Percentiles rank a stretch among this genome's conserved stretches.
These are phyloP conservation scores for Aureobasidium sp. DNA, from an alignment of 2,329 filamentous ascomycete genomes.

Conservation along the genomic window DNA sequence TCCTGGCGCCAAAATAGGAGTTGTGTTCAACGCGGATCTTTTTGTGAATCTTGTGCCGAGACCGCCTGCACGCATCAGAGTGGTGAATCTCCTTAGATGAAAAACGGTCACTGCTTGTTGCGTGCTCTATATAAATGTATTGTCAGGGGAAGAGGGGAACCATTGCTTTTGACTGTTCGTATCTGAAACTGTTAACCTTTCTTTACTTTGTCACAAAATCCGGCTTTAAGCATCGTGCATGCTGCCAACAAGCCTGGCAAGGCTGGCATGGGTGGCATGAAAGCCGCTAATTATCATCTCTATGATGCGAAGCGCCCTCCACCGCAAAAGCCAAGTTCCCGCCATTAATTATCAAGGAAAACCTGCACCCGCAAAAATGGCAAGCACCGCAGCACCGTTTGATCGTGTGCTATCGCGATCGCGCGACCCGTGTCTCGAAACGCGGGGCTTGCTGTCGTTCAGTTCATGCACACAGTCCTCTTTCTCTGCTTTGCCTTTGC, in stretches of 20 bases:
- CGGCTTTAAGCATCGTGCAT: neutral
- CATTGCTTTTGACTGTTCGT: neutral
- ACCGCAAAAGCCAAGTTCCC: conserved; percentile 6
- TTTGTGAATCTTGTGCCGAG: conserved; percentile 8
- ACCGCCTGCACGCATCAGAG: neutral
- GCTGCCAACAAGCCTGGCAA: neutral
- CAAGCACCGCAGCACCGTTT: conserved; percentile 1
- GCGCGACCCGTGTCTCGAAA: conserved; percentile 7
- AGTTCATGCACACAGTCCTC: neutral
- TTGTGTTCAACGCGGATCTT: neutral
- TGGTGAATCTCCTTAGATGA: neutral
- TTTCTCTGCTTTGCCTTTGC: neutral
- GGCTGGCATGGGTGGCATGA: conserved; percentile 5
- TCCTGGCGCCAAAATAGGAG: conserved; percentile 10
- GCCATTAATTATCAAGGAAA: neutral
- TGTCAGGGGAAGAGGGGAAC: neutral
- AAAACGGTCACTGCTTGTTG: conserved; percentile 3
- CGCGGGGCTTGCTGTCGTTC: neutral
- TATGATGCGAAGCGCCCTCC: conserved; percentile 10
- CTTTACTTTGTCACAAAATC: neutral
- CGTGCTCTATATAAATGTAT: neutral
- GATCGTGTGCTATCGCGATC: conserved; percentile 1
- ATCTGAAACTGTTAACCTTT: conserved; percentile 2
- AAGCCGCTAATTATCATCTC: neutral
- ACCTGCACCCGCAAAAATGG: neutral